phyloP scores from a whole-genome alignment of 176 grass and related monocot genomes.

The Oryza brachyantha region DNA sequence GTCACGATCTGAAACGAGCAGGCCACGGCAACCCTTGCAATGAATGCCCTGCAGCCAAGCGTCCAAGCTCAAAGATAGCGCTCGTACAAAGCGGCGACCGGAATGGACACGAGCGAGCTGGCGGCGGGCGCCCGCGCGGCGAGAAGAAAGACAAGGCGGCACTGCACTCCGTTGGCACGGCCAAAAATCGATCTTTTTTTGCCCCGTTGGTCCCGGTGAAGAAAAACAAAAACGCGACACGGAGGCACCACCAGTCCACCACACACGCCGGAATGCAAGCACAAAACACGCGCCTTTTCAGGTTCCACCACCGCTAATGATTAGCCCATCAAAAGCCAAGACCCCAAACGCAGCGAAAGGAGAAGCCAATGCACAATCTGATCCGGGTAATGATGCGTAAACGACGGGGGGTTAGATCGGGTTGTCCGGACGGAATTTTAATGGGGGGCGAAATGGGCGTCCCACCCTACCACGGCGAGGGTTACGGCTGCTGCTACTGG shows the following conservation, averaged over 20 bases:
- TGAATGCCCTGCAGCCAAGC: constrained; percentile 17
- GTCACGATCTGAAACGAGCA: constrained; percentile 13
- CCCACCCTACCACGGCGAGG: background rate
- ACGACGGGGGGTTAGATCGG: background rate
- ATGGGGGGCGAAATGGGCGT: background rate
- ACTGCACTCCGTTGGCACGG: background rate
- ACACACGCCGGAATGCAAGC: background rate
- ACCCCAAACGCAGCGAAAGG: background rate
- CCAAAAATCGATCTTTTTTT: background rate
- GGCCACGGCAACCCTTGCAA: background rate
- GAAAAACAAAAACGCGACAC: background rate
- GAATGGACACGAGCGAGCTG: background rate
- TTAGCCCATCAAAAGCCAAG: constrained; percentile 24
- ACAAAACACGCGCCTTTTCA: constrained; percentile 28
- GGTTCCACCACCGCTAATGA: constrained; percentile 22
- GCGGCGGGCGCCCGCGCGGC: background rate
- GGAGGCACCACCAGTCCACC: background rate
- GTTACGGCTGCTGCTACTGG: background rate
- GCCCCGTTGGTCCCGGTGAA: background rate
- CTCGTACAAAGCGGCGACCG: background rate
- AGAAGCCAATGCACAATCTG: constrained; percentile 22
- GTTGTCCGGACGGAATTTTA: constrained; percentile 21
- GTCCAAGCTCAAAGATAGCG: background rate
- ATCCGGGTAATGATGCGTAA: background rate
- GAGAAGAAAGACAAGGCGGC: background rate